Percentiles rank a stretch among this genome's conserved stretches.
Evolutionary conservation across 345 rosid species (phyloP).

Genomic region (Citrus glauca): DNA sequence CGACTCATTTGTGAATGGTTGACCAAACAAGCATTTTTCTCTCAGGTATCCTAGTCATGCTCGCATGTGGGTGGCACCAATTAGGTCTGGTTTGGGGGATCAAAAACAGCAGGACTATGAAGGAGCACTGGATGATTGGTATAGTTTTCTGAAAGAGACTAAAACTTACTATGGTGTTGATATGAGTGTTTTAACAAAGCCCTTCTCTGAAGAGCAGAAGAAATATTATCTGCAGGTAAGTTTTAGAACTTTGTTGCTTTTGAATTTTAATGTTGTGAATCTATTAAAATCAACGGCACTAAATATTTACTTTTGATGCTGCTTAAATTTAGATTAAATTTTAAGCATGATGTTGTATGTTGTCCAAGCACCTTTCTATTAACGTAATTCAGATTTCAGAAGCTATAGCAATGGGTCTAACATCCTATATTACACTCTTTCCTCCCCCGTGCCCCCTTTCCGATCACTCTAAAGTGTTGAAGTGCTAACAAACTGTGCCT

Average conservation of each 20-base stretch:
- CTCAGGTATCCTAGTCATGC: constrained; percentile 99
- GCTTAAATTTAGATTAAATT: neutral
- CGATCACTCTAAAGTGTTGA: neutral
- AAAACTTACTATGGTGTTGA: constrained; percentile 73
- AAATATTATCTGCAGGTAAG: constrained; percentile 79
- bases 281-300: neutral
- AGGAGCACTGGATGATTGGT: constrained; percentile 89
- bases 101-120: constrained; percentile 61
- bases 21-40: constrained; percentile 17
- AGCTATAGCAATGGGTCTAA: neutral
- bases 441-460: neutral
- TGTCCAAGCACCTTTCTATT: neutral
- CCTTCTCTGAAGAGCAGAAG: constrained; percentile 80
- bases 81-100: constrained; percentile 66
- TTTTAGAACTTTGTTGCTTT: constrained; percentile 11
- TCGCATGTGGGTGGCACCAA: constrained; percentile 95
- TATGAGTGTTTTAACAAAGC: constrained; percentile 62
- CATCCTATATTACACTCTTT: neutral
- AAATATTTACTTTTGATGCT: neutral
- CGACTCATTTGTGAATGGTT: neutral
- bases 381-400: neutral
- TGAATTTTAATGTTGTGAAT: neutral
- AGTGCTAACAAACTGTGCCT: neutral
- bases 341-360: neutral
- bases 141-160: constrained; percentile 60